A percentile compares a stretch with the other conserved stretches of the same genome.
These are phyloP conservation scores for Penicillium alfredii DNA, from an alignment of 495 filamentous ascomycete genomes.

Conservation along the genomic window DNA sequence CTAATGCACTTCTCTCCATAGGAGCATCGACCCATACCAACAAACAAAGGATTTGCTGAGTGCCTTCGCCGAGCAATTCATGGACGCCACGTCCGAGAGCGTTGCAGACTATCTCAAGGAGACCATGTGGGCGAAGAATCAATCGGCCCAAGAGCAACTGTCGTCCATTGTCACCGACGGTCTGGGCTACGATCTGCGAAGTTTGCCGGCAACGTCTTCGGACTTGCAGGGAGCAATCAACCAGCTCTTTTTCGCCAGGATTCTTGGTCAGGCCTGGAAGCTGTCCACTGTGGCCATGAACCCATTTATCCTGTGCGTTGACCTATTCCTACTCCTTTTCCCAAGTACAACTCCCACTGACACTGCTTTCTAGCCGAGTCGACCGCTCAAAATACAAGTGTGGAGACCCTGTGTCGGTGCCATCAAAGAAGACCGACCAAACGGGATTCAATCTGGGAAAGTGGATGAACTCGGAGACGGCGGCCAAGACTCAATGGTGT, in stretches of 20 bases:
- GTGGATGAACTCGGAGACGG: not conserved
- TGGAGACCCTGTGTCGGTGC: not conserved
- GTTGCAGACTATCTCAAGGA: not conserved
- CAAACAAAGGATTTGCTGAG: too few relatives aligned
- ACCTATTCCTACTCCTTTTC: not conserved
- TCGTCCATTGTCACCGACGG: not conserved
- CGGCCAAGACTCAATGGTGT: not conserved
- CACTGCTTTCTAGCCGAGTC: not conserved
- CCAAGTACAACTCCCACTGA: too few relatives aligned
- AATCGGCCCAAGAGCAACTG: not conserved
- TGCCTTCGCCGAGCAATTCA: too few relatives aligned
- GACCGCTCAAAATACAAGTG: not conserved
- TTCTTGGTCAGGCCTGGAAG: not conserved
- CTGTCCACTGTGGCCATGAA: not conserved
- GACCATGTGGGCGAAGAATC: not conserved
- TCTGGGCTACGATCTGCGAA: not conserved
- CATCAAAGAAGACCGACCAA: not conserved
- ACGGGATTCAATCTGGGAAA: not conserved
- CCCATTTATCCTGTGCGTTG: not conserved
- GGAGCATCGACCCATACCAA: too few relatives aligned
- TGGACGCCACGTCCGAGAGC: too few relatives aligned
- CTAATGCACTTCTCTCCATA: too few relatives aligned
- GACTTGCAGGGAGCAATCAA: not conserved
- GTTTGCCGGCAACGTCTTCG: not conserved
- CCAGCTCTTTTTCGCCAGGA: not conserved